Evolutionary conservation across 257 asterid genomes (phyloP).

Genomic region (Gentiana straminea): DNA sequence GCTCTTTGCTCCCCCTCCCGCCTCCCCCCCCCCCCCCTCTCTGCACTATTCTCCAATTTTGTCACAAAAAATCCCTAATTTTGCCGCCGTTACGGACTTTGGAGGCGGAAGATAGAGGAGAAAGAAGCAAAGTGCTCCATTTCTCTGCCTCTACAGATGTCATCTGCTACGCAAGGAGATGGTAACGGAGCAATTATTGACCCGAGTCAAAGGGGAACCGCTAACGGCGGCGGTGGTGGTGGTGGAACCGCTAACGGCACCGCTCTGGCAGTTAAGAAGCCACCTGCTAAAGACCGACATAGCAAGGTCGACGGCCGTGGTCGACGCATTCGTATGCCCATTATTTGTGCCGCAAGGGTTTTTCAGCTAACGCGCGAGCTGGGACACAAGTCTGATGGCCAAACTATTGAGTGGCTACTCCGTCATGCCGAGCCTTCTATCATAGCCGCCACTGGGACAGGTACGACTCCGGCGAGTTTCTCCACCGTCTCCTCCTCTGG

Average conservation of each 20-base stretch:
- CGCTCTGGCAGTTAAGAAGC: conserved; percentile 46
- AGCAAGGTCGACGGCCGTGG: conserved; percentile 97
- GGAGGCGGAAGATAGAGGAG: background rate
- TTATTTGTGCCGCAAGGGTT: conserved; percentile 93
- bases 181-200: conserved; percentile 22
- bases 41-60: background rate
- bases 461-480: conserved; percentile 85
- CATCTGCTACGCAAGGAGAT: conserved; percentile 15
- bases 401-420: conserved; percentile 95
- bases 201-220: conserved; percentile 12
- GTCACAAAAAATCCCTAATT: background rate
- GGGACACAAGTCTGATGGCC: conserved; percentile 96
- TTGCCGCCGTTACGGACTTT: no score
- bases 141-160: conserved; percentile 4
- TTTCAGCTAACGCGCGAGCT: conserved; percentile 91
- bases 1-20: conserved; percentile 8
- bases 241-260: background rate
- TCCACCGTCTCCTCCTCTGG: conserved; percentile 29
- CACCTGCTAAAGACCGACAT: conserved; percentile 95
- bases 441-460: conserved; percentile 92
- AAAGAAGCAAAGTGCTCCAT: background rate
- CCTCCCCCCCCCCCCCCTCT: background rate
- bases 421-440: conserved; percentile 98
- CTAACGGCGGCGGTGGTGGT: conserved; percentile 3
- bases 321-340: conserved; percentile 96